Conservation (phyloP, 78 protist species). For the slime mould (Dictyostelium discoideum) region dicty_2.7 NC_007091.3:4612001-4612500, state of each 20-base stretch:
- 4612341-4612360: too few relatives aligned
- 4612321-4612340: too few relatives aligned
- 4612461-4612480: too few relatives aligned
- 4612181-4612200: background rate
- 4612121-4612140: background rate
- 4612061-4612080: background rate
- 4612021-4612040: background rate
- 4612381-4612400: too few relatives aligned
- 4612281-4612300: background rate
- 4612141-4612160: background rate
- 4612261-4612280: background rate
- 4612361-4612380: too few relatives aligned
- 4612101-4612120: background rate
- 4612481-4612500: too few relatives aligned
- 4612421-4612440: too few relatives aligned
- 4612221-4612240: background rate
- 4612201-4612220: background rate
- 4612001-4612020: background rate
- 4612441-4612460: too few relatives aligned
- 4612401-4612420: too few relatives aligned
- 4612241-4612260: background rate
- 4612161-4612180: background rate
- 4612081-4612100: background rate
- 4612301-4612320: too few relatives aligned
- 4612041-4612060: background rate